Evolutionary conservation across 129 eudicot species (phyloP).

Genomic region (Pulicaria dysenterica): DNA sequence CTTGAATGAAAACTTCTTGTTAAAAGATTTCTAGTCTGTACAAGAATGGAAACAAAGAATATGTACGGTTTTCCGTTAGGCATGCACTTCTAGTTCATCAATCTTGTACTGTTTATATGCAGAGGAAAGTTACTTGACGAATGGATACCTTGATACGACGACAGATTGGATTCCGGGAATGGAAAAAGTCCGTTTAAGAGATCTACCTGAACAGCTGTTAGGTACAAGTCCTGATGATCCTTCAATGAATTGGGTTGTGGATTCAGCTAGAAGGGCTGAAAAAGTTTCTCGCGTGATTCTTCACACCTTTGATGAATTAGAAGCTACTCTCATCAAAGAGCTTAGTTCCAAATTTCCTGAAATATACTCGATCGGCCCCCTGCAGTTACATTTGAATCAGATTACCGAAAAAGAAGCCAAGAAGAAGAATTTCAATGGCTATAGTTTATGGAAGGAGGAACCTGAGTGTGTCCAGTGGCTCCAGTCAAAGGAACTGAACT

Average conservation of each 20-base stretch:
- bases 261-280: conserved; percentile 8
- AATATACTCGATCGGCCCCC: conserved; percentile 31
- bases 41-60: too few species aligned
- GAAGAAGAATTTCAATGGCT: conserved; percentile 12
- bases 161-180: conserved; percentile 37
- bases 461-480: conserved; percentile 37
- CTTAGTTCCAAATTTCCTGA: conserved; percentile 20
- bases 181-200: conserved; percentile 32
- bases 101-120: conserved; percentile 5
- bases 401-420: not conserved
- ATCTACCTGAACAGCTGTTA: conserved; percentile 27
- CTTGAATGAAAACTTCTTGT: too few species aligned
- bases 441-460: conserved; percentile 43
- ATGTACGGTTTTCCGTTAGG: not conserved
- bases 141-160: conserved; percentile 22
- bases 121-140: conserved; percentile 32
- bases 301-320: conserved; percentile 34
- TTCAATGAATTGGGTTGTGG: not conserved
- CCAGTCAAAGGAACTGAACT: conserved; percentile 27
- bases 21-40: too few species aligned
- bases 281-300: conserved; percentile 22
- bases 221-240: conserved; percentile 13
- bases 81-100: not conserved
- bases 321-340: conserved; percentile 18
- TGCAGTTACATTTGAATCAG: conserved; percentile 28